Conservation (phyloP, 345 rosid species). For the Physaria fendleri region DNA sequence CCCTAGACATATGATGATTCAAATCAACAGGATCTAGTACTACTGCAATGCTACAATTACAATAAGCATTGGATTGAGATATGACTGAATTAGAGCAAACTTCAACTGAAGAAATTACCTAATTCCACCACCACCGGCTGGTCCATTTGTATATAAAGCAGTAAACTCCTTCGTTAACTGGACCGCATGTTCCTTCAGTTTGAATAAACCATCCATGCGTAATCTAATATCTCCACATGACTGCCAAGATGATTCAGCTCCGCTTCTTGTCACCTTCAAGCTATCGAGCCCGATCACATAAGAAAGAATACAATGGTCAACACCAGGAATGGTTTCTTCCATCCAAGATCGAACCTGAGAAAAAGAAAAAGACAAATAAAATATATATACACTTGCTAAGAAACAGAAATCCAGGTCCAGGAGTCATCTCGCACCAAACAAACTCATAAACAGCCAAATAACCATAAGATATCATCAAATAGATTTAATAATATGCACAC, state of each 20-base stretch:
- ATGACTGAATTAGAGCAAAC: background rate
- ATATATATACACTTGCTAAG: background rate
- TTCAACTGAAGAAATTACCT: slow-evolving; percentile 41
- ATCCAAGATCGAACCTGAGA: slow-evolving; percentile 86
- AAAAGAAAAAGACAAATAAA: background rate
- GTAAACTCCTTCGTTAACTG: slow-evolving; percentile 60
- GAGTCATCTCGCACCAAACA: slow-evolving; percentile 4
- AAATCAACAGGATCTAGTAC: slow-evolving; percentile 7
- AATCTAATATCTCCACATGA: slow-evolving; percentile 53
- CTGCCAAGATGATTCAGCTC: slow-evolving; percentile 20
- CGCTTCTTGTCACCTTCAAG: slow-evolving; percentile 48
- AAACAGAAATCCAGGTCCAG: background rate
- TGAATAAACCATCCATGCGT: slow-evolving; percentile 83
- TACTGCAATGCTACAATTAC: background rate
- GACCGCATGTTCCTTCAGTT: slow-evolving; percentile 58
- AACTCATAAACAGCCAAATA: too few species aligned
- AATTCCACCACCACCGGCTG: slow-evolving; percentile 95
- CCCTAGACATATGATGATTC: background rate
- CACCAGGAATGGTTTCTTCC: slow-evolving; percentile 72
- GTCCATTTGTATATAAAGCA: slow-evolving; percentile 91
- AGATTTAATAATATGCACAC: slow-evolving; percentile 36
- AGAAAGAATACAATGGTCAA: slow-evolving; percentile 40
- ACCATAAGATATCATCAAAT: background rate
- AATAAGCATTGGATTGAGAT: background rate
- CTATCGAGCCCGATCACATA: slow-evolving; percentile 84